phyloP scores from a whole-genome alignment of 192 early-diverging fungal species.

The Coemansia sp. region DNA sequence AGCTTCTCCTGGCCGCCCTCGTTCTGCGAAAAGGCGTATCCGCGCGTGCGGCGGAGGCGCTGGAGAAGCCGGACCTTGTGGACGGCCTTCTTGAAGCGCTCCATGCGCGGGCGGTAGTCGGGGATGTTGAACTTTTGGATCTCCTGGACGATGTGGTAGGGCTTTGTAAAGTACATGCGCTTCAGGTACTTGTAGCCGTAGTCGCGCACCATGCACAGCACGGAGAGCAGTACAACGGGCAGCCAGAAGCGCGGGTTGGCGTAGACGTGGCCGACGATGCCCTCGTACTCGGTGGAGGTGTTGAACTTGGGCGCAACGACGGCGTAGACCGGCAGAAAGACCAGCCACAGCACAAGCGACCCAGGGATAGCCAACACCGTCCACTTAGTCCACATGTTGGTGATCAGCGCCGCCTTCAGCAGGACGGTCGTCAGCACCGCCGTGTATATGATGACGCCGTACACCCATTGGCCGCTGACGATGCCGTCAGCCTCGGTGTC shows the following conservation, averaged over 20 bases:
- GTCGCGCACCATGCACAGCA: conserved; percentile 83
- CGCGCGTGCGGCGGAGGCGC: conserved; percentile 86
- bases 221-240: conserved; percentile 78
- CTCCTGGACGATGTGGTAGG: conserved; percentile 98
- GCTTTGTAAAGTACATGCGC: conserved; percentile 74
- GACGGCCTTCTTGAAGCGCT: conserved; percentile 98
- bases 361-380: conserved; percentile 90
- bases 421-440: conserved; percentile 85
- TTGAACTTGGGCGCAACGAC: conserved; percentile 66
- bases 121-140: conserved; percentile 99
- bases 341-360: conserved; percentile 85
- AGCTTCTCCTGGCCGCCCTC: conserved; percentile 89
- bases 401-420: conserved; percentile 86
- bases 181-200: conserved; percentile 90
- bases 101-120: conserved; percentile 96
- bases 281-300: conserved; percentile 72
- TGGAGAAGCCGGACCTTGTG: conserved; percentile 94
- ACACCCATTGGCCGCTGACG: conserved; percentile 84
- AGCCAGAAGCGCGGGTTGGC: conserved; percentile 83
- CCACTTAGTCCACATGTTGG: conserved; percentile 92
- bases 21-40: conserved; percentile 98
- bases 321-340: conserved; percentile 82
- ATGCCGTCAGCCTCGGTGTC: conserved; percentile 69
- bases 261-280: conserved; percentile 66
- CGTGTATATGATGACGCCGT: conserved; percentile 88